Conservation (phyloP, 345 rosid species). For the Zanthoxylum bungeanum region DNA sequence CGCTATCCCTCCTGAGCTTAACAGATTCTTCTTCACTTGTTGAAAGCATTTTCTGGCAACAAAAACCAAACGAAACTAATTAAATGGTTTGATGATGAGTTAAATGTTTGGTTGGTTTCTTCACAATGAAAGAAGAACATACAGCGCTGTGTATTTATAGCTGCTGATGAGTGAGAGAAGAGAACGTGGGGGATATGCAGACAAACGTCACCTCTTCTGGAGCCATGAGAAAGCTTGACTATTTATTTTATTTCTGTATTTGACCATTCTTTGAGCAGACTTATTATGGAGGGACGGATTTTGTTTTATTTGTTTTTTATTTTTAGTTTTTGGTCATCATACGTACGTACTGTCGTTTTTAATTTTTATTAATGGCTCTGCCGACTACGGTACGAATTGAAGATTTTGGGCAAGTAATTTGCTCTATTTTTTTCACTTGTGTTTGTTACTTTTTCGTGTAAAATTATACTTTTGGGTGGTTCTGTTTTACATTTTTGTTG, state of each 20-base stretch:
- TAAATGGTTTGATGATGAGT: too few relatives aligned
- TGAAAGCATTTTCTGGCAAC: not conserved
- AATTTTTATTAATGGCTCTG: not conserved
- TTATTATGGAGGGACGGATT: not conserved
- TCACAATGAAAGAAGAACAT: constrained; percentile 4
- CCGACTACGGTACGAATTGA: constrained; percentile 17
- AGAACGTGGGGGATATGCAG: constrained; percentile 23
- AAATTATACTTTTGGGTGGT: not conserved
- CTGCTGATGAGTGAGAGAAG: constrained; percentile 8
- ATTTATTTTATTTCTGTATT: not conserved
- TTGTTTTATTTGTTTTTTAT: not conserved
- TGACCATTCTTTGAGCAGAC: not conserved
- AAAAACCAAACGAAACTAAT: not conserved
- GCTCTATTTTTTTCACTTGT: not conserved
- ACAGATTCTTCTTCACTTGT: constrained; percentile 54
- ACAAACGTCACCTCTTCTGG: constrained; percentile 29
- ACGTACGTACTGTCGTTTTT: not conserved
- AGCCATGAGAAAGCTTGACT: constrained; percentile 29
- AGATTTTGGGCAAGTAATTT: not conserved
- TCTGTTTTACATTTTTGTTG: not conserved
- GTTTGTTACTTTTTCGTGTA: not conserved
- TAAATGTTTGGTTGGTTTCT: not conserved
- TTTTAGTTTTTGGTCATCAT: not conserved
- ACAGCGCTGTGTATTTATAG: constrained; percentile 35
- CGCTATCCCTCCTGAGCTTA: constrained; percentile 94